Percentiles rank a stretch among this genome's conserved stretches.
phyloP scores from a whole-genome alignment of 306 rosid species.

The Dicorynia guianensis region DNA sequence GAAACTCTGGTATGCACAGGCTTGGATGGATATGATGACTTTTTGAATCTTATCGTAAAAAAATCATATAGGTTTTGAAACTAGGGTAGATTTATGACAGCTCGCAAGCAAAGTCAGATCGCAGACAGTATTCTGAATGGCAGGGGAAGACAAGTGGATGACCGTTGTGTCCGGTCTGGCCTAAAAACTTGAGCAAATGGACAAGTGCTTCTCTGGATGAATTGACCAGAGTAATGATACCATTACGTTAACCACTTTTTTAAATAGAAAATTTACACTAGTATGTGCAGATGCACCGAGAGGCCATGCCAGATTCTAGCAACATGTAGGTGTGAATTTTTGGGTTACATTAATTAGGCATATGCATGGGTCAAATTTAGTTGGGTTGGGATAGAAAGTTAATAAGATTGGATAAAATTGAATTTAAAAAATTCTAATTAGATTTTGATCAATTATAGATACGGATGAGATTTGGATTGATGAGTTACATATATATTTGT shows the following conservation, averaged over 20 bases:
- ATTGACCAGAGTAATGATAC: not conserved
- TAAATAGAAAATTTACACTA: too few species aligned
- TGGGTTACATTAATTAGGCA: too few species aligned
- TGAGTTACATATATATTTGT: too few species aligned
- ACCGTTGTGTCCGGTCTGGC: not conserved
- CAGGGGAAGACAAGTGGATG: not conserved
- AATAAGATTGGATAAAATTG: too few species aligned
- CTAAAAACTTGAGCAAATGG: not conserved
- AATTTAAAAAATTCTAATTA: too few species aligned
- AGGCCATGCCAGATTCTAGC: too few species aligned
- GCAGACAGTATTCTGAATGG: too few species aligned
- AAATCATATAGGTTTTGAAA: not conserved
- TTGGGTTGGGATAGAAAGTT: too few species aligned
- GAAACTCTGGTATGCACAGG: slow-evolving; percentile 22
- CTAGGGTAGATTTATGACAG: not conserved
- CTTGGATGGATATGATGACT: slow-evolving; percentile 21
- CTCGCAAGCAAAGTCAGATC: not conserved
- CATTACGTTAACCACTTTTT: not conserved
- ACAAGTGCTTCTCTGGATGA: not conserved
- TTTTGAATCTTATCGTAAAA: slow-evolving; percentile 18
- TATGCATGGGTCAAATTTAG: too few species aligned
- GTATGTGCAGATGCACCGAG: not conserved
- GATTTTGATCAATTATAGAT: too few species aligned
- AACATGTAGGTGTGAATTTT: too few species aligned
- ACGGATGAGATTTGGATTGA: too few species aligned